Conservation (phyloP, 495 filamentous ascomycete species). For the Daldinia bambusicola region DNA sequence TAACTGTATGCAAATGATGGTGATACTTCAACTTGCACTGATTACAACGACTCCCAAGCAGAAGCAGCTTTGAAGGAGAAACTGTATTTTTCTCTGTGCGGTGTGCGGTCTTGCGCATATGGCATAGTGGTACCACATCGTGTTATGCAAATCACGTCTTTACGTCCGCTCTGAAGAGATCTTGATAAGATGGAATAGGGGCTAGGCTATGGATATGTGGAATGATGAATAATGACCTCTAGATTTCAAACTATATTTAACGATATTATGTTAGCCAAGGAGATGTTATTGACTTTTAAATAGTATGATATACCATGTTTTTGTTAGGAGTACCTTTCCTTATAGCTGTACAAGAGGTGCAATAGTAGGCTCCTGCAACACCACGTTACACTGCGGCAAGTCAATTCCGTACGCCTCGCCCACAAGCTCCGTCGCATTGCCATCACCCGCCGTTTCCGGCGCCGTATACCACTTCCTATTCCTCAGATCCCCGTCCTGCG, state of each 20-base stretch:
- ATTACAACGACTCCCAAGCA: slow-evolving; percentile 9
- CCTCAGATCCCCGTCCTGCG: slow-evolving; percentile 40
- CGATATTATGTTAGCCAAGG: background rate
- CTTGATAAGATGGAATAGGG: background rate
- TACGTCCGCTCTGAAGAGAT: background rate
- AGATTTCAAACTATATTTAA: background rate
- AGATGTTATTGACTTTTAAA: background rate
- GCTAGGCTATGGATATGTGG: too few relatives aligned
- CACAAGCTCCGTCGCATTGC: slow-evolving; percentile 12
- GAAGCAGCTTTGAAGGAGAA: slow-evolving; percentile 8
- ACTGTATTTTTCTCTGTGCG: background rate
- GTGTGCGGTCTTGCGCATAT: background rate
- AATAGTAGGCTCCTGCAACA: slow-evolving; percentile 31
- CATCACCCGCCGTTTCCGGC: slow-evolving; percentile 4
- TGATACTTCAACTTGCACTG: slow-evolving; percentile 13
- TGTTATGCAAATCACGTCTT: background rate
- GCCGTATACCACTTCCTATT: slow-evolving; percentile 47
- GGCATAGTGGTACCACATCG: background rate
- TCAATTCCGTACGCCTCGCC: slow-evolving; percentile 35
- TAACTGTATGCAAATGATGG: background rate
- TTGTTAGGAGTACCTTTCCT: background rate
- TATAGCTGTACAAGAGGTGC: slow-evolving; percentile 17
- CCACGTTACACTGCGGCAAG: slow-evolving; percentile 33
- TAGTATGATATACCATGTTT: background rate
- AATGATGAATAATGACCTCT: background rate